Evolutionary conservation across 768 basidiomycete species (phyloP), one percentile per base, ranked within the genome.

Genomic region (Suillus sp.): DNA sequence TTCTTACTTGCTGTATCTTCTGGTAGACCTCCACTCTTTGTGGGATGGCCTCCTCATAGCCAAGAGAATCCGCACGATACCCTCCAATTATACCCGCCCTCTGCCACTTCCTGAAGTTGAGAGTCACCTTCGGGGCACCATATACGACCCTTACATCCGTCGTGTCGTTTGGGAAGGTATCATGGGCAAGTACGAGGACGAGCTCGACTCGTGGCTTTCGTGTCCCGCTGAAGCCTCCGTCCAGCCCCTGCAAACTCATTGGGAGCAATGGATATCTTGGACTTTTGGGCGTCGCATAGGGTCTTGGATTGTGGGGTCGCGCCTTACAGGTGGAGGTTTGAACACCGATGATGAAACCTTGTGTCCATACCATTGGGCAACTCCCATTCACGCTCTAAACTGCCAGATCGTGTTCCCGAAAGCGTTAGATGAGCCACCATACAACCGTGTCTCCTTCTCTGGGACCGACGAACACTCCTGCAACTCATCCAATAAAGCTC

Each of bases 21-120:
- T 35, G 42, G 27, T 54, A 84, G 93, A 94, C 72, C 80, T 98
- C 1, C 95, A 96, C 73, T 89, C 91, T 1, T 80, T 93, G 0
- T 98, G 95, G 96, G 96, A 98, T 71, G 78, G 79, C 20, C 79
- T 86, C 35, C 83, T 99, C 60, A 88, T 97, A 69, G 88, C 93
- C 5, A 89, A 95, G 75, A 85, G 88, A 22, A 81, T 99, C 62
- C 87, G 94, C 38, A 83, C 84, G 35, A 82, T 91, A 0, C 83
- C 87, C 0, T 59, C 64, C 25, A 96, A 98, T 75, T 99, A 99
- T 72, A 85, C 90, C 3, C 74, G 65, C 0, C 93, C 91, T 1
- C 78, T 96, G 0, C 88, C 93, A 5, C 83, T 84, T 66, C 79
- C 80, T 5, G 81, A 84, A 56, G 81, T 95, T 58, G 93, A 95